These are phyloP conservation scores for Candida adriatica DNA, from an alignment of 805 yeast genomes.

Conservation along the genomic window DNA sequence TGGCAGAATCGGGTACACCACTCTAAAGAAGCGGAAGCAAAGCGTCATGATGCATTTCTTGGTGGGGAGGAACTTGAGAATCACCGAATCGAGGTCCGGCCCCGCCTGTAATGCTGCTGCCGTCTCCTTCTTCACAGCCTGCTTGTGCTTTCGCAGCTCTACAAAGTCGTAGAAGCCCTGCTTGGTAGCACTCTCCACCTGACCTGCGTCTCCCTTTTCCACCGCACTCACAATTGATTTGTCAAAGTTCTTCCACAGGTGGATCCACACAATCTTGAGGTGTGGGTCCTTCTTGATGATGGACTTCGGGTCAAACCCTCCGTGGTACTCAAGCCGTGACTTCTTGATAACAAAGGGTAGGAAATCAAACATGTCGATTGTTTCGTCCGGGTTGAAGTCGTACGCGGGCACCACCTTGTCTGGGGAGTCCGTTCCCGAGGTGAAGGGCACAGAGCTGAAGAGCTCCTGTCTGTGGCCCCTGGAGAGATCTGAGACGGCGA, in stretches of 20 bases:
- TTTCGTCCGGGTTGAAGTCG: slow-evolving; percentile 26
- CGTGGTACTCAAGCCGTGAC: slow-evolving; percentile 38
- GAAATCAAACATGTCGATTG: slow-evolving; percentile 37
- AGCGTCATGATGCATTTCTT: slow-evolving; percentile 12
- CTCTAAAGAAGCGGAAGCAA: slow-evolving; percentile 19
- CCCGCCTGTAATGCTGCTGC: slow-evolving; percentile 1
- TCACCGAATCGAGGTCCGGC: slow-evolving; percentile 6
- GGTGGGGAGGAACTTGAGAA: slow-evolving; percentile 15
- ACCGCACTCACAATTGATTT: slow-evolving; percentile 2
- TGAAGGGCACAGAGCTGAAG: background rate
- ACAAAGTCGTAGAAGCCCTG: slow-evolving; percentile 4
- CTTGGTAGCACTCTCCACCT: background rate
- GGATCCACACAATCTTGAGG: slow-evolving; percentile 29
- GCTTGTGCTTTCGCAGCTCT: slow-evolving; percentile 14
- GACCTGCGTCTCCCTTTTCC: slow-evolving; percentile 2
- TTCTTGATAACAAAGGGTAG: slow-evolving; percentile 36
- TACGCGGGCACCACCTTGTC: slow-evolving; percentile 4
- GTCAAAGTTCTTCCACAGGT: slow-evolving; percentile 16
- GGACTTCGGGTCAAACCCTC: slow-evolving; percentile 46
- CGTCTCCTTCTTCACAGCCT: slow-evolving; percentile 3
- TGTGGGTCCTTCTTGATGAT: slow-evolving; percentile 40
- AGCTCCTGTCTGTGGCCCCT: slow-evolving; percentile 3
- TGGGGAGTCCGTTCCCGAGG: background rate
- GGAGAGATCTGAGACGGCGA: slow-evolving; percentile 29
- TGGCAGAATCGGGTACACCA: slow-evolving; percentile 21